Percentiles rank a stretch among this genome's conserved stretches.
These are phyloP conservation scores for Hypomontagnella submonticulosa DNA, from an alignment of 495 filamentous ascomycete genomes.

Conservation along the genomic window DNA sequence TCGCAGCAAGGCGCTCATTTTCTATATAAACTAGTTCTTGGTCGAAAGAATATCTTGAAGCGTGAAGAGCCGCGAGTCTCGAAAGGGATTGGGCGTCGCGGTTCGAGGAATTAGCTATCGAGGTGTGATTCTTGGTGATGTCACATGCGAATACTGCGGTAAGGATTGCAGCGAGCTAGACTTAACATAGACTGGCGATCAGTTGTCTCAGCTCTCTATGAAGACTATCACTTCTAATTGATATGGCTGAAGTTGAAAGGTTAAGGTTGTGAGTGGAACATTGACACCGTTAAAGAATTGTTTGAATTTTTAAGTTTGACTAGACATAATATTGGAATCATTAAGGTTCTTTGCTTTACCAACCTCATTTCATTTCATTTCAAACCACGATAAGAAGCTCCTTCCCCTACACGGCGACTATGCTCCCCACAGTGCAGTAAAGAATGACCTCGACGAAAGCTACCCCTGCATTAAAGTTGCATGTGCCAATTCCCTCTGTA, in stretches of 20 bases:
- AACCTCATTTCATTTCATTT: constrained; percentile 34
- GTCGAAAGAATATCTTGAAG: constrained; percentile 13
- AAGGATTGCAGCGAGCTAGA: constrained; percentile 22
- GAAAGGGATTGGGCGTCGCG: constrained; percentile 1
- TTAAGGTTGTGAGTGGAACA: neutral
- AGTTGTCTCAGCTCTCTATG: constrained; percentile 8
- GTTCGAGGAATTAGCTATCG: constrained; percentile 21
- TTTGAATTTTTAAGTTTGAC: constrained; percentile 20
- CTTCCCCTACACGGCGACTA: neutral
- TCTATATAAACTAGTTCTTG: constrained; percentile 18
- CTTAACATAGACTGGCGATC: constrained; percentile 16
- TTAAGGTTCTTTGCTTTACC: constrained; percentile 15
- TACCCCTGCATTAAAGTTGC: constrained; percentile 34
- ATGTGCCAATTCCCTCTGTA: constrained; percentile 3
- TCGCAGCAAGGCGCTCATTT: constrained; percentile 37
- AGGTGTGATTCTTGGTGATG: constrained; percentile 38
- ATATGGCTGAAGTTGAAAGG: constrained; percentile 1
- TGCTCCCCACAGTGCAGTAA: constrained; percentile 19
- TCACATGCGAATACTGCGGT: constrained; percentile 45
- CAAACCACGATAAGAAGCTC: constrained; percentile 21
- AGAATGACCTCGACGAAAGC: constrained; percentile 23
- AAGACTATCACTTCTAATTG: constrained; percentile 1
- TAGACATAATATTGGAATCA: constrained; percentile 37
- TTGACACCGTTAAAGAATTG: constrained; percentile 5
- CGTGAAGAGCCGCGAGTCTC: constrained; percentile 1